phyloP scores from a whole-genome alignment of 1,139 yeast species.

The Candida glucosophila region DNA sequence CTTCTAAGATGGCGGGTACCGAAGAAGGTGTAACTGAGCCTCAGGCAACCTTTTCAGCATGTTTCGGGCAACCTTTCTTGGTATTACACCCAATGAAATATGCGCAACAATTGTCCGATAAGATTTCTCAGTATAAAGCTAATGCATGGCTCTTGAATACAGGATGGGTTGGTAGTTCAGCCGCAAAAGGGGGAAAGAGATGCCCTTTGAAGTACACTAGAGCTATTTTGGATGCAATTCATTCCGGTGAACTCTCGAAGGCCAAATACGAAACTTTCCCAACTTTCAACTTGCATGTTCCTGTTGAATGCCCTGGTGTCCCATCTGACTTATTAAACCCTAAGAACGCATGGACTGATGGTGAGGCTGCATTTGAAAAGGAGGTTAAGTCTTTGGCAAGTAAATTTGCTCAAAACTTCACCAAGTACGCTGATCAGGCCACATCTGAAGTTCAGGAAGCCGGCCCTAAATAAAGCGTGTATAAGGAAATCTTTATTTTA shows the following conservation, averaged over 20 bases:
- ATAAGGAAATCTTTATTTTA: no score
- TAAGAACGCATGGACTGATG: conserved; percentile 72
- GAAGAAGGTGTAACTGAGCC: conserved; percentile 99
- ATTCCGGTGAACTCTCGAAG: conserved; percentile 77
- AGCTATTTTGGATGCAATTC: conserved; percentile 92
- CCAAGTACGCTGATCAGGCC: conserved; percentile 75
- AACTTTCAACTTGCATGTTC: conserved; percentile 80
- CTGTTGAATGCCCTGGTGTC: conserved; percentile 73
- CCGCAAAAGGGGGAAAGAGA: conserved; percentile 90
- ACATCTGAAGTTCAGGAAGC: conserved; percentile 86
- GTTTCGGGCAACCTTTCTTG: conserved; percentile 98
- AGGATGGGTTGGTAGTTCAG: conserved; percentile 97
- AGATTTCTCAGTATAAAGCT: conserved; percentile 82
- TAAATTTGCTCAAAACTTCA: conserved; percentile 80
- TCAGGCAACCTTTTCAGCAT: conserved; percentile 95
- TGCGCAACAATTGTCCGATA: conserved; percentile 93
- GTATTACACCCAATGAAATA: conserved; percentile 97
- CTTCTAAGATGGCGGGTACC: conserved; percentile 99
- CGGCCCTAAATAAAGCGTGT: conserved; percentile 78
- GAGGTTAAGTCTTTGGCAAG: conserved; percentile 72
- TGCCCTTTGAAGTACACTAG: conserved; percentile 97
- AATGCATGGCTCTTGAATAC: conserved; percentile 96
- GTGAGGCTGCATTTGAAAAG: conserved; percentile 52
- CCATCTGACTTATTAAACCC: conserved; percentile 87
- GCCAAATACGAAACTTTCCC: conserved; percentile 81